A percentile compares a stretch with the other conserved stretches of the same genome.
phyloP scores from a whole-genome alignment of 805 yeast genomes.

The Candida verbasci region DNA sequence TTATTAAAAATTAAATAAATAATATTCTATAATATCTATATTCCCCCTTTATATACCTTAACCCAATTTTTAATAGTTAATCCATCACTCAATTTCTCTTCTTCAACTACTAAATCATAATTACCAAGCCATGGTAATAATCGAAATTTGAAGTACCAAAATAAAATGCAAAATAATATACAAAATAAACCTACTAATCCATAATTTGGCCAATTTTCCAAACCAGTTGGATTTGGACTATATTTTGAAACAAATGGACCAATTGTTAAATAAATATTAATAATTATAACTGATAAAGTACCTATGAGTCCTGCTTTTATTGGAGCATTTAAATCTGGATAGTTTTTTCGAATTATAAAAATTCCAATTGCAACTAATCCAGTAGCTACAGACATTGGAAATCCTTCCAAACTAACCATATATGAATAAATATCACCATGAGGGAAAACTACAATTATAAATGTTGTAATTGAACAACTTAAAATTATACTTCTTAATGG shows the following conservation, averaged over 20 bases:
- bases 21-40: constrained; percentile 1
- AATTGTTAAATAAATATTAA: constrained; percentile 45
- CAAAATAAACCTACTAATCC: constrained; percentile 43
- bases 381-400: constrained; percentile 47
- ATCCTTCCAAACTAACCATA: constrained; percentile 49
- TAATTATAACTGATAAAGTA: constrained; percentile 39
- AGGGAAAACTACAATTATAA: constrained; percentile 38
- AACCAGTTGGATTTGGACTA: constrained; percentile 37
- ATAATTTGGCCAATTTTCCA: constrained; percentile 45
- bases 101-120: constrained; percentile 43
- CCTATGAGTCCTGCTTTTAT: constrained; percentile 50
- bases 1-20: constrained; percentile 5
- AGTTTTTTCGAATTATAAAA: constrained; percentile 46
- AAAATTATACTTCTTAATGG: constrained; percentile 50
- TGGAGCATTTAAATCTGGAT: constrained; percentile 46
- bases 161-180: constrained; percentile 40
- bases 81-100: constrained; percentile 50
- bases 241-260: constrained; percentile 42
- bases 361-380: constrained; percentile 54
- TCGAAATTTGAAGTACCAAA: constrained; percentile 53
- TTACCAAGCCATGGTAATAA: constrained; percentile 42
- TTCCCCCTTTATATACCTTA: constrained; percentile 19
- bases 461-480: constrained; percentile 38
- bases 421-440: constrained; percentile 49
- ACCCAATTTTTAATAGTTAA: constrained; percentile 54